Percentiles rank a stretch among this genome's conserved stretches.
These are phyloP conservation scores for Plasmodium sp. DNA, from an alignment of 169 alveolate genomes.

Conservation along the genomic window DNA sequence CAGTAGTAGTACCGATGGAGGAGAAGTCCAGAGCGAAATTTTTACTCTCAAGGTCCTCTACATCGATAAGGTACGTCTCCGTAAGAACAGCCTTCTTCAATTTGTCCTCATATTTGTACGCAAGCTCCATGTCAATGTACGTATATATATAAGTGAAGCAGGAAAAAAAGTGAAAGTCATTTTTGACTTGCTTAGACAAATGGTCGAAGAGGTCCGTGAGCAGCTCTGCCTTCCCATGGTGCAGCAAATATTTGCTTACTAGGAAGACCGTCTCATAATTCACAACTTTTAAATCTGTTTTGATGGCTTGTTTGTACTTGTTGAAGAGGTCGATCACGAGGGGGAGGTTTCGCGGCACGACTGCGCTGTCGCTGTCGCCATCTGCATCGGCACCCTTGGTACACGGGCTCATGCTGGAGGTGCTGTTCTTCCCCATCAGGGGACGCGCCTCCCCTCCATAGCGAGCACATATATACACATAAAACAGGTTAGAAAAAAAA, in stretches of 20 bases:
- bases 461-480: constrained; percentile 35
- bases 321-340: constrained; percentile 26
- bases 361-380: too few species aligned
- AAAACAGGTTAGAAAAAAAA: constrained; percentile 53
- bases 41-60: constrained; percentile 65
- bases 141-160: constrained; percentile 56
- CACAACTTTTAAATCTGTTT: constrained; percentile 6
- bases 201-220: constrained; percentile 18
- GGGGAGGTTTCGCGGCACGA: neutral
- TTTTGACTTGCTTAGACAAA: constrained; percentile 22
- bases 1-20: neutral
- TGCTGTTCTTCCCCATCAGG: neutral
- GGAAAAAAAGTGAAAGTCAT: constrained; percentile 13
- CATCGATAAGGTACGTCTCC: constrained; percentile 68
- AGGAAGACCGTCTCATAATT: constrained; percentile 38
- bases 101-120: constrained; percentile 37
- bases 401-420: neutral
- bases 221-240: neutral
- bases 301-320: constrained; percentile 30
- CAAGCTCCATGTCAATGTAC: constrained; percentile 21
- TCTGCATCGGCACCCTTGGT: neutral
- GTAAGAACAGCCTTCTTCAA: constrained; percentile 36
- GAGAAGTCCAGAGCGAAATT: neutral
- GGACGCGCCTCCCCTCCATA: neutral
- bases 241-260: constrained; percentile 54